Percentiles rank a stretch among this genome's conserved stretches.
Evolutionary conservation across 177 flowering plant genomes (phyloP).

Genomic region (Tripterygium wilfordii): DNA sequence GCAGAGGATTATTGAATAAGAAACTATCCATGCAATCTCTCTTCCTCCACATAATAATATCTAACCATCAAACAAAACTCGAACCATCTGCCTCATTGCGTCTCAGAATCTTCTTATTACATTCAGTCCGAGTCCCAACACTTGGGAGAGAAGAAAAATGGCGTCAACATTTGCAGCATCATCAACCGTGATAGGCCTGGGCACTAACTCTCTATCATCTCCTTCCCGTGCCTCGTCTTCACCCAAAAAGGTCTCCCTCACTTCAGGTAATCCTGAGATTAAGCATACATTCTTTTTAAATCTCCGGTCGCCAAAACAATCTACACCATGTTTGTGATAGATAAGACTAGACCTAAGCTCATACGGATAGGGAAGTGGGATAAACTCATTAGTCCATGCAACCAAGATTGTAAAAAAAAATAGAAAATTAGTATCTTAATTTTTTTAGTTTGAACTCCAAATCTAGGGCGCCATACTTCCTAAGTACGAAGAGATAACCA

Average conservation of each 20-base stretch:
- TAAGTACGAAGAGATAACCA: too few relatives aligned
- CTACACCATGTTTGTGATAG: too few relatives aligned
- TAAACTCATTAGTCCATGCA: too few relatives aligned
- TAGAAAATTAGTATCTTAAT: too few relatives aligned
- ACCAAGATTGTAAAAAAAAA: too few relatives aligned
- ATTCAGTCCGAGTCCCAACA: not conserved
- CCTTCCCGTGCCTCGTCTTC: conserved; percentile 18
- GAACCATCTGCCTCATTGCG: too few relatives aligned
- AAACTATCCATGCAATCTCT: conserved; percentile 35
- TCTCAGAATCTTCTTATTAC: not conserved
- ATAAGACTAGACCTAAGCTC: too few relatives aligned
- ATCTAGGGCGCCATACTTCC: too few relatives aligned
- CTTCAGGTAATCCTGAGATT: conserved; percentile 22
- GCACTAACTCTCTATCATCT: conserved; percentile 29
- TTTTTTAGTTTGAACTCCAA: too few relatives aligned
- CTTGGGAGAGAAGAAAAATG: conserved; percentile 18
- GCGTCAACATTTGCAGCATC: conserved; percentile 45
- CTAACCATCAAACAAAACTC: not conserved
- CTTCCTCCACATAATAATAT: conserved; percentile 12
- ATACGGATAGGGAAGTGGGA: too few relatives aligned
- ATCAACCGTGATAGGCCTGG: conserved; percentile 56
- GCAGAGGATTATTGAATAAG: conserved; percentile 25
- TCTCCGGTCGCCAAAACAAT: too few relatives aligned
- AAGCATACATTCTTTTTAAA: not conserved
- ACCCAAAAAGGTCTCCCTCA: conserved; percentile 20